Conservation (phyloP, 2,329 filamentous ascomycete species). For the Canariomyces notabilis region DNA sequence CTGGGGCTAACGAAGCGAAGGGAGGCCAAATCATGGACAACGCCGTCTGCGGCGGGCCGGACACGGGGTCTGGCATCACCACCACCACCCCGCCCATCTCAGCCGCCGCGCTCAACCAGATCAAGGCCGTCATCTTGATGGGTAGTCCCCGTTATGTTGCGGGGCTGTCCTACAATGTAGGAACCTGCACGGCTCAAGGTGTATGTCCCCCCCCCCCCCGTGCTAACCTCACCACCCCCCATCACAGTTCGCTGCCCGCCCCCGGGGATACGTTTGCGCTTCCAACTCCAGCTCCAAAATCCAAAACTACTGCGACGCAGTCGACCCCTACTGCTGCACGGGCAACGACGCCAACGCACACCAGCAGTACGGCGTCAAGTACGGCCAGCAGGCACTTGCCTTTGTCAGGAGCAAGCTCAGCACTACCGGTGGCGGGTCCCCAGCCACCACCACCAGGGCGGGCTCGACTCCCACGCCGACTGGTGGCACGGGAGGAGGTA, state of each 20-base stretch:
- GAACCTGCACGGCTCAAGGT: slow-evolving; percentile 53
- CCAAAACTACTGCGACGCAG: slow-evolving; percentile 55
- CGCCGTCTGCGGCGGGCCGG: slow-evolving; percentile 54
- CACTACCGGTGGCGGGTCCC: slow-evolving; percentile 7
- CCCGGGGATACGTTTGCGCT: slow-evolving; percentile 49
- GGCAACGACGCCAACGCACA: slow-evolving; percentile 50
- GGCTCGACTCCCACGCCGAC: slow-evolving; percentile 4
- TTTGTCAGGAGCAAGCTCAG: slow-evolving; percentile 44
- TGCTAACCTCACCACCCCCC: neutral
- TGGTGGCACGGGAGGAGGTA: slow-evolving; percentile 6
- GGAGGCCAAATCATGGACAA: slow-evolving; percentile 60
- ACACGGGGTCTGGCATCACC: slow-evolving; percentile 40
- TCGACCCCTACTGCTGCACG: slow-evolving; percentile 59
- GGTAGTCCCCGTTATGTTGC: slow-evolving; percentile 53
- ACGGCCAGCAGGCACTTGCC: slow-evolving; percentile 49
- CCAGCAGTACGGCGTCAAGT: slow-evolving; percentile 52
- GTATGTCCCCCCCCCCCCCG: slow-evolving; percentile 40
- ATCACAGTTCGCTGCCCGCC: slow-evolving; percentile 50
- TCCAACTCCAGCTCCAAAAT: slow-evolving; percentile 44
- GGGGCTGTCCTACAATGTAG: slow-evolving; percentile 55
- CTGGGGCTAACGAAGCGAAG: slow-evolving; percentile 28
- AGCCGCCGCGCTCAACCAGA: slow-evolving; percentile 44
- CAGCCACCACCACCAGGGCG: slow-evolving; percentile 1
- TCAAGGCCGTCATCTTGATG: slow-evolving; percentile 60
- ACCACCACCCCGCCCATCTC: slow-evolving; percentile 41